phyloP scores from a whole-genome alignment of 371 early-diverging fungal genomes.

The Apophysomyces elegans region DNA sequence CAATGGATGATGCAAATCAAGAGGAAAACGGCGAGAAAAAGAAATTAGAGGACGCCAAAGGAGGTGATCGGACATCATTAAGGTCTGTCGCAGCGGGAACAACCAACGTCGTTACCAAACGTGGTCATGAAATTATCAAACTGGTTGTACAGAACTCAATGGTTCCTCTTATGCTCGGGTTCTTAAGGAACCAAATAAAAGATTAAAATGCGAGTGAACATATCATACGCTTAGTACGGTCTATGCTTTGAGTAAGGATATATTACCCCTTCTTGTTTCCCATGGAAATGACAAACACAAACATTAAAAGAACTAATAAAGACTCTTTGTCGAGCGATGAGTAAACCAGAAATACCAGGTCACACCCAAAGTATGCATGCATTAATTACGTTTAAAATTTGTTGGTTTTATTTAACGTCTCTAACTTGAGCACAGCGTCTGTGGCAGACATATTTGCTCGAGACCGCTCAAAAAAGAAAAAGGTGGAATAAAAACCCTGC shows the following conservation, averaged over 20 bases:
- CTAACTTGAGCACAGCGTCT: no score
- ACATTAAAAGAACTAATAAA: no score
- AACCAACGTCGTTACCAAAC: slow-evolving; percentile 51
- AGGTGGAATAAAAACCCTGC: no score
- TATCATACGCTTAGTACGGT: no score
- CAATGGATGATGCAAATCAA: neutral
- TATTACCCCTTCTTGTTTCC: neutral
- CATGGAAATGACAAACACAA: no score
- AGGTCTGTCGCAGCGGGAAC: slow-evolving; percentile 33
- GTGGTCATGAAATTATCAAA: slow-evolving; percentile 59
- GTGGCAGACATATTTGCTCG: no score
- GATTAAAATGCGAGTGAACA: neutral
- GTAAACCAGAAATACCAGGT: neutral
- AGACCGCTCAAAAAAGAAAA: no score
- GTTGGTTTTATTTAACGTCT: no score
- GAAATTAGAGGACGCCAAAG: slow-evolving; percentile 16
- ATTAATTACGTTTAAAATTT: no score
- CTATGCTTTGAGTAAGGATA: no score
- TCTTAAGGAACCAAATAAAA: slow-evolving; percentile 43
- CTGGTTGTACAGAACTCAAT: slow-evolving; percentile 66
- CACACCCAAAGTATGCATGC: no score
- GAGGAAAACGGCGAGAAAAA: neutral
- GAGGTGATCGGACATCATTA: slow-evolving; percentile 28
- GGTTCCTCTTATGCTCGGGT: slow-evolving; percentile 61
- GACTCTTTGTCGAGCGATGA: no score